Evolutionary conservation across 257 asterid species (phyloP), one percentile per base, ranked within the genome.

Genomic region (Leptodermis oblonga): DNA sequence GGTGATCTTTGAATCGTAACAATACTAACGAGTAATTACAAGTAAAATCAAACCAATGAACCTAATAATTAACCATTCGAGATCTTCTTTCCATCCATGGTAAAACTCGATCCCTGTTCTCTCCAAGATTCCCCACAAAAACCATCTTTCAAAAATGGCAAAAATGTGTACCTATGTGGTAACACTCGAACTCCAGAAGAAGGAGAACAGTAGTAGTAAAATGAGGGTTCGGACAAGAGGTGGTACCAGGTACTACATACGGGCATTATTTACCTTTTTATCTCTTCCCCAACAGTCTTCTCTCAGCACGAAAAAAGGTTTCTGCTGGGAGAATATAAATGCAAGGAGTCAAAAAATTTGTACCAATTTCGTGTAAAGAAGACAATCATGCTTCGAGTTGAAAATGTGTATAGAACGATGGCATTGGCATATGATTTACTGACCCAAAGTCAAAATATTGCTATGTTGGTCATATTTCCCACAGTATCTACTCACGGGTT

Each of bases 401-500:
- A n/a, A n/a, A n/a, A n/a, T n/a, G n/a, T n/a, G n/a, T n/a, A n/a
- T n/a, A n/a, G n/a, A n/a, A n/a, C n/a, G n/a, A n/a, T n/a, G n/a
- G n/a, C n/a, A n/a, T n/a, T n/a, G n/a, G n/a, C n/a, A n/a, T n/a
- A n/a, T n/a, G n/a, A n/a, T n/a, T n/a, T n/a, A n/a, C n/a, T n/a
- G n/a, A n/a, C n/a, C n/a, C n/a, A n/a, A n/a, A n/a, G n/a, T n/a
- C n/a, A n/a, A n/a, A n/a, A n/a, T n/a, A n/a, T n/a, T n/a, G n/a
- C n/a, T n/a, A n/a, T n/a, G n/a, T n/a, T n/a, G n/a, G n/a, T n/a
- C n/a, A n/a, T n/a, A n/a, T n/a, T n/a, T n/a, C n/a, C n/a, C n/a
- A n/a, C n/a, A 22, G 53, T 39, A 73, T 73, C 77, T 31, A 11
- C 67, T 82, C 87, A 82, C 87, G 85, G 85, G 82, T 78, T 67